Percentiles rank a stretch among this genome's conserved stretches.
These are phyloP conservation scores for Bruguiera sexangula DNA, from an alignment of 345 rosid species.

Conservation along the genomic window DNA sequence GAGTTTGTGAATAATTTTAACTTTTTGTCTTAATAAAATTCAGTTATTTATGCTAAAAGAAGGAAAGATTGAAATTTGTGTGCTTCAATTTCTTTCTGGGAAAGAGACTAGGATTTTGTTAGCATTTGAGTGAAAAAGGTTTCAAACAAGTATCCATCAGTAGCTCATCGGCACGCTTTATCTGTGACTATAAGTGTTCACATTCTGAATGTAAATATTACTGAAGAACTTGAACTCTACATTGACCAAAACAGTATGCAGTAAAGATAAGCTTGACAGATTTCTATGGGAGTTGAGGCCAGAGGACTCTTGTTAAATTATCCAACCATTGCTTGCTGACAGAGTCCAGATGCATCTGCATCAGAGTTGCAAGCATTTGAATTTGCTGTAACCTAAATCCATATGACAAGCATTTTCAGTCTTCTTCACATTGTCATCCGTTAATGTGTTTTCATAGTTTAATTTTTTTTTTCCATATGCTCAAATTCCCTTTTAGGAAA, in stretches of 20 bases:
- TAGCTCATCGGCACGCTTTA: too few species aligned
- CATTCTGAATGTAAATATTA: too few species aligned
- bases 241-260: too few species aligned
- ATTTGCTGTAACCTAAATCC: background rate
- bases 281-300: too few species aligned
- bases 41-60: background rate
- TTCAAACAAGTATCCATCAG: background rate
- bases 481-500: constrained; percentile 43
- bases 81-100: background rate
- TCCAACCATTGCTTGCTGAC: too few species aligned
- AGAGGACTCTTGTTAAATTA: too few species aligned
- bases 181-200: too few species aligned
- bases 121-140: background rate
- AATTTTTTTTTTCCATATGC: background rate
- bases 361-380: background rate
- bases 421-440: background rate
- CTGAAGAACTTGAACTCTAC: too few species aligned
- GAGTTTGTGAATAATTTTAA: background rate
- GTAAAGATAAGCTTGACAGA: too few species aligned
- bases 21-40: background rate
- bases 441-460: background rate
- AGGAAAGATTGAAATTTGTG: too few species aligned
- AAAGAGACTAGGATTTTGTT: background rate
- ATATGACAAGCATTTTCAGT: background rate
- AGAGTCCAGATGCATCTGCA: too few species aligned